phyloP scores from a whole-genome alignment of 1,284 basidiomycete genomes.

The Ceratobasidium papillatum region DNA sequence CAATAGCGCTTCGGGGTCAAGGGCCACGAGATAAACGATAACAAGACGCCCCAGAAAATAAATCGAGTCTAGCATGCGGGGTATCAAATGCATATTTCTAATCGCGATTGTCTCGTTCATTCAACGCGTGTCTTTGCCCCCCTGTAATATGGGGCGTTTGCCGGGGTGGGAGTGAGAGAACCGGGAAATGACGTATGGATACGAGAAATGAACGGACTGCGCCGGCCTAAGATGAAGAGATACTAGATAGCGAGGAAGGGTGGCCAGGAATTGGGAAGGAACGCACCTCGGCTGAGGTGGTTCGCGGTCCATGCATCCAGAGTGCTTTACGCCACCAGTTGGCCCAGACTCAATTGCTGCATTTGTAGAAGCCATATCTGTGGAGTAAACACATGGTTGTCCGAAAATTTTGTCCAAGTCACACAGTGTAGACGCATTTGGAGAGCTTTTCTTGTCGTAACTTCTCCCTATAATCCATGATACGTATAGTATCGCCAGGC shows the following conservation, averaged over 20 bases:
- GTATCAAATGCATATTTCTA: conserved; percentile 26
- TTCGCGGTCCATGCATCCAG: not conserved
- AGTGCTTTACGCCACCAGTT: not conserved
- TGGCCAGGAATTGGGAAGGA: not conserved
- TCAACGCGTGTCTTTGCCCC: not conserved
- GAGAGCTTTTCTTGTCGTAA: too few species aligned
- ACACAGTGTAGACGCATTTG: too few species aligned
- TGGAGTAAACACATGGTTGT: not conserved
- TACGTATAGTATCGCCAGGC: too few species aligned
- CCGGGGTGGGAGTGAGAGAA: not conserved
- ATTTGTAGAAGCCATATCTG: not conserved
- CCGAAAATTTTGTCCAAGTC: not conserved
- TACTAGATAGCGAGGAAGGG: not conserved
- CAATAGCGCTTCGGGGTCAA: conserved; percentile 1
- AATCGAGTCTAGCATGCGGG: conserved; percentile 18
- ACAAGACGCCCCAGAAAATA: not conserved
- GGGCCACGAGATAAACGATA: conserved; percentile 17
- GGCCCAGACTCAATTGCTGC: not conserved
- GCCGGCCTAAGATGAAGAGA: not conserved
- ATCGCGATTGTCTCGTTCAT: not conserved
- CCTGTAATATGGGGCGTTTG: not conserved
- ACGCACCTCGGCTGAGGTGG: not conserved
- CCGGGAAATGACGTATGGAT: not conserved
- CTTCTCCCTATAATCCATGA: too few species aligned
- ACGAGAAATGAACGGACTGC: not conserved